These are phyloP conservation scores for Grammothele lineata DNA, from an alignment of 768 basidiomycete genomes.

Conservation along the genomic window DNA sequence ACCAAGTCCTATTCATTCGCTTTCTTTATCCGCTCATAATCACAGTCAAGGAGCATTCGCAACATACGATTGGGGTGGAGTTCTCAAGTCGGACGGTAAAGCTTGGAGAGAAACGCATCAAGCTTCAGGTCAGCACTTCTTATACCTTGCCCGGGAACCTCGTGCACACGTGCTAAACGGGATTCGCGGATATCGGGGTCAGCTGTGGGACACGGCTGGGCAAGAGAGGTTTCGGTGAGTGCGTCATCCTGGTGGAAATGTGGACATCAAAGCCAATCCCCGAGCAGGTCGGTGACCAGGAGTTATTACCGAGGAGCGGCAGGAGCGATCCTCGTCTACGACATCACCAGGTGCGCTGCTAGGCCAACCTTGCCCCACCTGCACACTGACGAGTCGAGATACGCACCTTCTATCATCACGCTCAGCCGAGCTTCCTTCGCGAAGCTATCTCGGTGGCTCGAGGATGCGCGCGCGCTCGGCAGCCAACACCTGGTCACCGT, in stretches of 20 bases:
- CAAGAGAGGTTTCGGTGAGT: conserved; percentile 88
- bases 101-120: conserved; percentile 91
- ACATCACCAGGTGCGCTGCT: conserved; percentile 75
- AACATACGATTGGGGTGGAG: conserved; percentile 98
- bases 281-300: conserved; percentile 76
- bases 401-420: neutral
- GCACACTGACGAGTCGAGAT: conserved; percentile 9
- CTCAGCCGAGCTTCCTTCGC: conserved; percentile 81
- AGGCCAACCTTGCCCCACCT: neutral
- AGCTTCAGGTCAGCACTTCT: conserved; percentile 70
- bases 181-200: neutral
- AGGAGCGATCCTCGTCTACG: conserved; percentile 88
- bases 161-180: neutral
- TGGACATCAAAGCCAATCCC: conserved; percentile 16
- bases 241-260: neutral
- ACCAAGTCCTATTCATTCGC: neutral
- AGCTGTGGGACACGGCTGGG: conserved; percentile 98
- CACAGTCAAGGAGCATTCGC: conserved; percentile 90
- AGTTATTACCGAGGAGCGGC: conserved; percentile 96
- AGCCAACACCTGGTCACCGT: conserved; percentile 89
- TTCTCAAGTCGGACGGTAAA: conserved; percentile 93
- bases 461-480: conserved; percentile 89
- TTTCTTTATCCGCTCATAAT: conserved; percentile 3
- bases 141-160: neutral
- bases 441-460: conserved; percentile 84